A percentile compares a stretch with the other conserved stretches of the same genome.
Evolutionary conservation across 2,329 filamentous ascomycete species (phyloP).

Genomic region (Beauveria brongniartii): DNA sequence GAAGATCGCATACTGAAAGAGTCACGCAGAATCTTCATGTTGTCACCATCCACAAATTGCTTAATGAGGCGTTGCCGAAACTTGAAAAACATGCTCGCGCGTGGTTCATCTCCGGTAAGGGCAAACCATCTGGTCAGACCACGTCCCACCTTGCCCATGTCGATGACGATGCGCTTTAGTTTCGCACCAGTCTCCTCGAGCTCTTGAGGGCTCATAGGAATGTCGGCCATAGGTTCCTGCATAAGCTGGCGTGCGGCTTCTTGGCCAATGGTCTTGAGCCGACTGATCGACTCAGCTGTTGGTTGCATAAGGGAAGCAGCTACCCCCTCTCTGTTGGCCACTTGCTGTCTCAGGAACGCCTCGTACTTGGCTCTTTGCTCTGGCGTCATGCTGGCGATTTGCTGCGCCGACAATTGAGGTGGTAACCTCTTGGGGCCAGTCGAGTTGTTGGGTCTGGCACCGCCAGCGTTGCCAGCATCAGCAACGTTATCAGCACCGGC

Average conservation of each 20-base stretch:
- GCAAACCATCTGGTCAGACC: constrained; percentile 40
- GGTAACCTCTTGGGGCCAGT: constrained; percentile 17
- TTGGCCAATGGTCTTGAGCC: constrained; percentile 27
- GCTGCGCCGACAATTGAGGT: constrained; percentile 22
- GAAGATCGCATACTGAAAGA: constrained; percentile 42
- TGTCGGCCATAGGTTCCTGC: constrained; percentile 35
- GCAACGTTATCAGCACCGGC: constrained; percentile 33
- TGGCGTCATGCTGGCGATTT: constrained; percentile 32
- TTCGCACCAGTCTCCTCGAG: constrained; percentile 36
- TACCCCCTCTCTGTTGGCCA: constrained; percentile 16
- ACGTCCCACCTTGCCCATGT: constrained; percentile 38
- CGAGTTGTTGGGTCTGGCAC: constrained; percentile 14
- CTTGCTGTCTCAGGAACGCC: constrained; percentile 24
- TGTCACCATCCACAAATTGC: constrained; percentile 45
- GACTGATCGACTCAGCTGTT: constrained; percentile 19
- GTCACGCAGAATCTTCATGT: constrained; percentile 36
- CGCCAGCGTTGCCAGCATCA: constrained; percentile 18
- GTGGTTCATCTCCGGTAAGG: constrained; percentile 39
- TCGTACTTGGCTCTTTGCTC: constrained; percentile 40
- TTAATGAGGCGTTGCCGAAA: constrained; percentile 43
- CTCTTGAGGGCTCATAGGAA: constrained; percentile 38
- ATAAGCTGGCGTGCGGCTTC: constrained; percentile 33
- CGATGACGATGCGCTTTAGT: constrained; percentile 31
- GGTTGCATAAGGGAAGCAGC: constrained; percentile 1
- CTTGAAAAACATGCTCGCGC: constrained; percentile 45